Conservation (phyloP, 129 eudicot genomes). For the Arctium minus region DNA sequence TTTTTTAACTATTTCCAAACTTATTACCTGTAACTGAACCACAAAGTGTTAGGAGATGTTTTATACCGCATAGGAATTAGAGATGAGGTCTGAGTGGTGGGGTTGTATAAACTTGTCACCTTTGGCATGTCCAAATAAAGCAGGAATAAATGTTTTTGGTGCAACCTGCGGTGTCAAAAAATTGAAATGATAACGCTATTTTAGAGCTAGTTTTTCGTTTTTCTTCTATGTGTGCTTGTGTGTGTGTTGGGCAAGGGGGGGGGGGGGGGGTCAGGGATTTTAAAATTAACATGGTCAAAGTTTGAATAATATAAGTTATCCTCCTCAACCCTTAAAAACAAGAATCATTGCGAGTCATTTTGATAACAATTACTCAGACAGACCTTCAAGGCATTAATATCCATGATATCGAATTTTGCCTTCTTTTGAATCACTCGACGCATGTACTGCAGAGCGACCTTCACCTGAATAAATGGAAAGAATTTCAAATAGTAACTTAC, state of each 20-base stretch:
- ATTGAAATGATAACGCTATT: not conserved
- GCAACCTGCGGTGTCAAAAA: constrained; percentile 59
- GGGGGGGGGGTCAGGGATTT: not conserved
- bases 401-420: constrained; percentile 89
- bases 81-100: constrained; percentile 82
- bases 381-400: constrained; percentile 74
- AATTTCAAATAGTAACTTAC: not conserved
- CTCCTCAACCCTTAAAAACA: not conserved
- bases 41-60: constrained; percentile 6
- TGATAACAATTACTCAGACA: not conserved
- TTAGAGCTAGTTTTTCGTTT: not conserved
- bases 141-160: constrained; percentile 86
- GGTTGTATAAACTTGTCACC: constrained; percentile 91
- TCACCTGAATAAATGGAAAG: constrained; percentile 49
- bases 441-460: constrained; percentile 93
- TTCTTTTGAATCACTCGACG: constrained; percentile 84
- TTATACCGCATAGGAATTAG: constrained; percentile 64
- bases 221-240: not conserved
- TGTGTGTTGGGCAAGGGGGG: not conserved
- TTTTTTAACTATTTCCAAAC: constrained; percentile 16
- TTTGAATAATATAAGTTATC: not conserved
- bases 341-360: not conserved
- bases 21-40: constrained; percentile 11
- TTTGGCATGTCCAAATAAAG: constrained; percentile 95
- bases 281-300: not conserved